phyloP scores from a whole-genome alignment of 139 green algal genomes.

The Coelastrella sp. region DNA sequence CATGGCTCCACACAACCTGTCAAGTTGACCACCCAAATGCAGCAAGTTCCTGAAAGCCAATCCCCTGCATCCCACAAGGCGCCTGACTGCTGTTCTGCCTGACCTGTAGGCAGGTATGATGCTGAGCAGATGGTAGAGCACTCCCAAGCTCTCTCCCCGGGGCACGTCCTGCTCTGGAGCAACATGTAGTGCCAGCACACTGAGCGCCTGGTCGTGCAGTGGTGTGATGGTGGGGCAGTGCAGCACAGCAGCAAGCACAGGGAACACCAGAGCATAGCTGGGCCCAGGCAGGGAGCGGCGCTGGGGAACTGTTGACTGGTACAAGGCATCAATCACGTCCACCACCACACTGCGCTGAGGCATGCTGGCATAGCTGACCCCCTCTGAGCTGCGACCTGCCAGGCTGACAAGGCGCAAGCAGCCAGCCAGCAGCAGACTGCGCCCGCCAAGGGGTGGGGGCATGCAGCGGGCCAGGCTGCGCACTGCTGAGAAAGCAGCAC shows the following conservation, averaged over 20 bases:
- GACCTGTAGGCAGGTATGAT: constrained; percentile 81
- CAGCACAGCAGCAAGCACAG: constrained; percentile 75
- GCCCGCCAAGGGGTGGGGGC: constrained; percentile 60
- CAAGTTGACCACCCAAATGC: no score
- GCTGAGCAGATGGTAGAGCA: constrained; percentile 84
- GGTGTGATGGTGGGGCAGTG: constrained; percentile 68
- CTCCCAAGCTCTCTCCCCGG: constrained; percentile 60
- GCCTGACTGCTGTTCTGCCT: background rate
- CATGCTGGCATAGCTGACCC: constrained; percentile 57
- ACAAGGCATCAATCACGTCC: constrained; percentile 51
- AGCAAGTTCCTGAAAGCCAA: no score
- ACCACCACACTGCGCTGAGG: constrained; percentile 47
- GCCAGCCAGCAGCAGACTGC: constrained; percentile 60
- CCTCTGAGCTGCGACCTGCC: constrained; percentile 27
- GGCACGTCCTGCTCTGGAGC: constrained; percentile 61
- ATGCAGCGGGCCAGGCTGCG: constrained; percentile 72
- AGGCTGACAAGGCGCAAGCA: constrained; percentile 73
- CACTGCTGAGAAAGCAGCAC: constrained; percentile 71
- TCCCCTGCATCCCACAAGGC: no score
- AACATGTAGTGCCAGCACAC: constrained; percentile 43
- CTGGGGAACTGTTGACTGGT: constrained; percentile 25
- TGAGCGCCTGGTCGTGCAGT: constrained; percentile 83
- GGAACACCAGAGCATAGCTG: constrained; percentile 85
- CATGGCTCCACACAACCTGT: background rate
- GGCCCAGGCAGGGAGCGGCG: constrained; percentile 60